These are phyloP conservation scores for Pseudocercospora vitis DNA, from an alignment of 2,329 filamentous ascomycete species.

Conservation along the genomic window DNA sequence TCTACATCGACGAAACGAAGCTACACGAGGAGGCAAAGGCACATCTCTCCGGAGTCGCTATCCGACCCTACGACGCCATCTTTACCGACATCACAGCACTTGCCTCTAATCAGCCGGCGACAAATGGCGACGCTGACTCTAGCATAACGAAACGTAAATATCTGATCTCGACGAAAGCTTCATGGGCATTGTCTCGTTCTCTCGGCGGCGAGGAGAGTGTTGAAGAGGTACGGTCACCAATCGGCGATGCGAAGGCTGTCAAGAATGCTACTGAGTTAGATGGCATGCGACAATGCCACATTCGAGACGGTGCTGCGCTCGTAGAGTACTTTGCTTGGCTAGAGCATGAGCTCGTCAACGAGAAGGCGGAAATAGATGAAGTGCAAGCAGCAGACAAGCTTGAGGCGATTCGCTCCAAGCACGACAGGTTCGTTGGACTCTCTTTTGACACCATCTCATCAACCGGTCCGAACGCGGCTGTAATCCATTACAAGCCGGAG, in stretches of 20 bases:
- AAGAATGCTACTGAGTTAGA: constrained; percentile 89
- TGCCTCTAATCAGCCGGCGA: constrained; percentile 44
- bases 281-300: constrained; percentile 91
- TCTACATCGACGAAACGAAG: constrained; percentile 84
- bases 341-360: constrained; percentile 74
- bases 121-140: constrained; percentile 22
- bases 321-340: constrained; percentile 96
- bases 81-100: constrained; percentile 74
- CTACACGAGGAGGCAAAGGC: constrained; percentile 65
- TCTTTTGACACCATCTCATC: constrained; percentile 97
- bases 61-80: constrained; percentile 80
- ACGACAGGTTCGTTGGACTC: constrained; percentile 78
- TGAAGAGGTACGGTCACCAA: constrained; percentile 81
- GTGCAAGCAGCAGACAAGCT: constrained; percentile 90
- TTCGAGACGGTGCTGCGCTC: constrained; percentile 87
- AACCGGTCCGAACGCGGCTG: constrained; percentile 84
- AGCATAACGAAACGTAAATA: constrained; percentile 61
- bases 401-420: constrained; percentile 68
- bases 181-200: constrained; percentile 86
- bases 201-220: constrained; percentile 83
- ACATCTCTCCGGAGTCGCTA: constrained; percentile 69
- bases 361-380: constrained; percentile 76
- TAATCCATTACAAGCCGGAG: constrained; percentile 95
- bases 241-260: constrained; percentile 87
- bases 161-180: constrained; percentile 81